Base-by-base conservation (phyloP, 768 basidiomycete genomes). In the Tulasnella calospora region DNA sequence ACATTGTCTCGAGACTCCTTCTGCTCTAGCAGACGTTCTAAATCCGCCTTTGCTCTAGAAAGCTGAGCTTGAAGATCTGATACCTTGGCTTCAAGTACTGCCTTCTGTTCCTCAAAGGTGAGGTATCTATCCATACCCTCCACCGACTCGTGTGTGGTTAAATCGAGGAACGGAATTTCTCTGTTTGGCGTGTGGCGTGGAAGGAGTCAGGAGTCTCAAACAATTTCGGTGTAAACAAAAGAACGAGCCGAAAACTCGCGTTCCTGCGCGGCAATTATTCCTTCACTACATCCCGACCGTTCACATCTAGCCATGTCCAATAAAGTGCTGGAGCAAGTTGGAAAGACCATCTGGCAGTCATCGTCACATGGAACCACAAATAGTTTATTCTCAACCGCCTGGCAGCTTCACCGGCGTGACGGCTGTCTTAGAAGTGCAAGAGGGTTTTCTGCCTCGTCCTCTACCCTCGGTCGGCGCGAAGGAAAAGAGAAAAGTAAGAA, bases 31-130 rank as follows among this genome's bases (percentile, higher is more conserved):
- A 67, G 27, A 35, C 27, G 33, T 33, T 67, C 33, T 67, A 67
- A 35, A 67, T 76, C 75, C 21, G 46, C 55, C 75, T 76, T 76
- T 9, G 55, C 75, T 21, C 17, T 40, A 5, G 33, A 27, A 38
- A 76, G 47, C 57, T 76, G 47, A 8, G 21, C 27, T 23, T 76
- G 47, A 33, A 76, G 41, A 17, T 40, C 27, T 33, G 75, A 27
- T 27, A 76, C 61, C 21, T 51, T 46, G 40, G 47, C 51, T 41
- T 76, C 75, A 12, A 76, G 36, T 61, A 67, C 6, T 67, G 61
- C 33, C 61, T 67, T 67, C 61, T 35, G 23, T 33, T 67, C 61
- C 13, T 67, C 61, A 67, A 67, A 67, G 10, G 27, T 15, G 33
- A 13, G 13, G 15, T 35, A 15, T 67, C 15, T 35, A 30, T 30